Base-by-base conservation (phyloP, 148 eudicot genomes). In the Cornus controversa region DNA sequence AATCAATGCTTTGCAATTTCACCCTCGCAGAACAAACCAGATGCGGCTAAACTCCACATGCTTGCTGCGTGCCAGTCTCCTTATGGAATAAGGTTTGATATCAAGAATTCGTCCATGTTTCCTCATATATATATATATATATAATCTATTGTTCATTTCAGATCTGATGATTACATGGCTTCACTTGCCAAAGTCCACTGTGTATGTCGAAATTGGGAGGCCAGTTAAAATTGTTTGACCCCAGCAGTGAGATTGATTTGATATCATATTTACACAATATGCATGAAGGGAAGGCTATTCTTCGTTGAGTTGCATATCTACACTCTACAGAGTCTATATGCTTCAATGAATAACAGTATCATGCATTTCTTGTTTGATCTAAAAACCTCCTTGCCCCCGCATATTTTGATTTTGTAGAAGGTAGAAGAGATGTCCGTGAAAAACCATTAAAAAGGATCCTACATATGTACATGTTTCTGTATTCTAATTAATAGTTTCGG, bases 111-210 rank as follows among this genome's bases (percentile, higher is more conserved):
- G 73, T 70, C 31, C 22, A 26, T 23, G 64, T 66, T 63, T 71
- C 37, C 9, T 53, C 10, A 60, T 60, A 27, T 74, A 10, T 64
- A 14, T 31, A 4, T 34, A 23, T 27, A 27, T 74, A 10, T 64
- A 4, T 24, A 10, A 36, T 15, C 8, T 16, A 31, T 28, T 68
- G 71, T 28, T 72, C 9, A 14, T 80, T 71, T 64, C 91, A 95
- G 98, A 89, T 89, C 96, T 53, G 93, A 93, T 72, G 97, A 95
- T 81, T 95, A 95, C 83, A 95, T 95, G 98, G 97, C 93, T 72
- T 77, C 97, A 8, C 85, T 95, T 29, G 90, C 97, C 73, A 90
- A 93, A 81, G 94, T 93, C 40, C 98, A 95, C 80, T 88, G 91
- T 64, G 80, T 67, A 6, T 91, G 93, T 70, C 86, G 98, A 84